phyloP scores from a whole-genome alignment of 768 basidiomycete genomes.

The Hypholoma fasciculare region DNA sequence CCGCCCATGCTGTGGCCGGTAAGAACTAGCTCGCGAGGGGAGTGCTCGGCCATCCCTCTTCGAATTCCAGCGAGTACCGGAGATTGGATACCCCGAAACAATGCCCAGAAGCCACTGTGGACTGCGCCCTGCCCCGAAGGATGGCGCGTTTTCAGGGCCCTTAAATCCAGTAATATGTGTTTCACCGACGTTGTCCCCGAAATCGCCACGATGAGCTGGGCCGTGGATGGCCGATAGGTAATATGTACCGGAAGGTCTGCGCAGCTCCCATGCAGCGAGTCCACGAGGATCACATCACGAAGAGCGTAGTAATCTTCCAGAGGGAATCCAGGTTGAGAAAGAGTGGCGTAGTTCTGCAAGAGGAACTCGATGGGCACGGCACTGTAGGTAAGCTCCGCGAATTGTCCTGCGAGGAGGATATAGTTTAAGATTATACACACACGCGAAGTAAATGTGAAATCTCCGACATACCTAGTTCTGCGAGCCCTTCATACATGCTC shows the following conservation, averaged over 20 bases:
- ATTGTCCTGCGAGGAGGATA: constrained; percentile 41
- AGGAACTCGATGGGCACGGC: constrained; percentile 41
- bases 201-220: constrained; percentile 53
- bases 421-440: neutral
- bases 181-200: constrained; percentile 44
- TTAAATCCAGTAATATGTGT: constrained; percentile 51
- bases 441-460: neutral
- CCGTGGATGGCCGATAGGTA: constrained; percentile 40
- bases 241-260: constrained; percentile 48
- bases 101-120: constrained; percentile 55
- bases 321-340: constrained; percentile 45
- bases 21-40: constrained; percentile 40
- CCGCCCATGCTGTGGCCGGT: constrained; percentile 64
- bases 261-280: constrained; percentile 38
- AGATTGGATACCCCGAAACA: constrained; percentile 44
- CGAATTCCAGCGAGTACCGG: constrained; percentile 35
- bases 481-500: constrained; percentile 38
- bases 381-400: constrained; percentile 53
- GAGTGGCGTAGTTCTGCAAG: constrained; percentile 36
- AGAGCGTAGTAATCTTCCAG: constrained; percentile 48
- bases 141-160: constrained; percentile 36
- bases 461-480: constrained; percentile 39
- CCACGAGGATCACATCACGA: constrained; percentile 32
- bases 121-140: constrained; percentile 39
- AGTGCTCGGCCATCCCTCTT: constrained; percentile 35